Percentiles rank a stretch among this genome's conserved stretches.
Evolutionary conservation across 2,329 filamentous ascomycete genomes (phyloP).

Genomic region (Tricladium varicosporioides): DNA sequence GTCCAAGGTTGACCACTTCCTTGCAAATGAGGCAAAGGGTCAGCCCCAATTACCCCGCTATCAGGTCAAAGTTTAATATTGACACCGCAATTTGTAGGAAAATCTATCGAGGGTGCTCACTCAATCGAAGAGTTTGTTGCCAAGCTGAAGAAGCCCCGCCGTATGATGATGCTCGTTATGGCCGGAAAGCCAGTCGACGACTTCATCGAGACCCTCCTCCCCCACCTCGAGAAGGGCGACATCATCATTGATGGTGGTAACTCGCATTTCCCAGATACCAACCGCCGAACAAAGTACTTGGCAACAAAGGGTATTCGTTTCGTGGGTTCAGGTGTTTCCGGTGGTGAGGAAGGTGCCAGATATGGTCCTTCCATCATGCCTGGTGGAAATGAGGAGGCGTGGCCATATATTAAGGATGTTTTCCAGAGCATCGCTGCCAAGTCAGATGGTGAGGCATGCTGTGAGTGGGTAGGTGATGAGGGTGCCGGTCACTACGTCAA

Average conservation of each 20-base stretch:
- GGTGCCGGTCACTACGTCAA: constrained; percentile 99
- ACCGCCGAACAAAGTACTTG: constrained; percentile 93
- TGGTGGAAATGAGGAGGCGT: constrained; percentile 96
- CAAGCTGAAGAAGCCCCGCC: constrained; percentile 96
- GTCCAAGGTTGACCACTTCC: constrained; percentile 94
- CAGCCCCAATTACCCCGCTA: constrained; percentile 24
- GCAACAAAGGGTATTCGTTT: constrained; percentile 85
- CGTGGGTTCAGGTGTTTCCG: constrained; percentile 95
- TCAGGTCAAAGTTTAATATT: constrained; percentile 2
- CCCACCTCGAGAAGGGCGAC: constrained; percentile 78
- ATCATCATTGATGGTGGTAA: constrained; percentile 99
- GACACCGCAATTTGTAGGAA: constrained; percentile 53
- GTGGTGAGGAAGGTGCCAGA: constrained; percentile 98
- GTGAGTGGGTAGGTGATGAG: constrained; percentile 99
- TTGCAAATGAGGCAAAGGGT: constrained; percentile 86
- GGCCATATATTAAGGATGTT: constrained; percentile 98
- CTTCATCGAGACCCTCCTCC: constrained; percentile 95
- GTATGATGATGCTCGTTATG: constrained; percentile 99
- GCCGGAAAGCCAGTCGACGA: constrained; percentile 96
- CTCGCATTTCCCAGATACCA: constrained; percentile 98
- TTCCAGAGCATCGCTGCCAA: constrained; percentile 98
- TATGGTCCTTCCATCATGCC: constrained; percentile 98
- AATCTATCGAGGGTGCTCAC: constrained; percentile 92
- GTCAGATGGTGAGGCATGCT: constrained; percentile 95
- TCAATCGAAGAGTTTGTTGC: constrained; percentile 89